A percentile compares a stretch with the other conserved stretches of the same genome.
Conservation (phyloP, 2,329 filamentous ascomycete species). For the Claviceps humidiphila region DNA sequence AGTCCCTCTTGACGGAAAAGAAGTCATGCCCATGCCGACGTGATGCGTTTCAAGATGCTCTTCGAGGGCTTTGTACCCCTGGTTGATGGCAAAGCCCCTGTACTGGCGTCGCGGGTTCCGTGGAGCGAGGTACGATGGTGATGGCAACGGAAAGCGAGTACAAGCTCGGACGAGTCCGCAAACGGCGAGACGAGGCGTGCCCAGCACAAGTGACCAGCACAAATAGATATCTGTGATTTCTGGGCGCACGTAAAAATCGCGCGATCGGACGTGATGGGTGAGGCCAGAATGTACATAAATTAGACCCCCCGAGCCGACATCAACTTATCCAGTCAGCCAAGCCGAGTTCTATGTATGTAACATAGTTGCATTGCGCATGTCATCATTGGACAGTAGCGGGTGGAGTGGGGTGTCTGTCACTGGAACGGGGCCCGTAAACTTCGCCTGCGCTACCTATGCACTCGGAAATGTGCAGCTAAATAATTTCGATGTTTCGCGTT, state of each 20-base stretch:
- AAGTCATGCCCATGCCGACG: constrained; percentile 10
- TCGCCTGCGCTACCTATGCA: not conserved
- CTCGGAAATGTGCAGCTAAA: not conserved
- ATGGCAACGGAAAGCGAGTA: not conserved
- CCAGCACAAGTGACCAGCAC: constrained; percentile 7
- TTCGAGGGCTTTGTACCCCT: constrained; percentile 2
- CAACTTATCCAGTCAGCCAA: not conserved
- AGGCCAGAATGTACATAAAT: not conserved
- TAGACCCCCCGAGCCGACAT: not conserved
- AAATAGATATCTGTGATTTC: constrained; percentile 11
- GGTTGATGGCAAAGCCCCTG: not conserved
- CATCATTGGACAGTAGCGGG: not conserved
- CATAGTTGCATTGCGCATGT: not conserved
- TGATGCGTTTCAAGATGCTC: constrained; percentile 5
- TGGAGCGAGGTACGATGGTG: not conserved
- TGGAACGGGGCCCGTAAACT: not conserved
- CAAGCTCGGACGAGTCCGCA: not conserved
- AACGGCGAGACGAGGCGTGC: not conserved
- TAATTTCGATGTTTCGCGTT: not conserved
- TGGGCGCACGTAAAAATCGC: not conserved
- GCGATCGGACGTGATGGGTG: not conserved
- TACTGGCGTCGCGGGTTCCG: constrained; percentile 1
- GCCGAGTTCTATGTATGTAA: no score
- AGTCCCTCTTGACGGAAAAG: constrained; percentile 6
- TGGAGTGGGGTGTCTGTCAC: not conserved